phyloP scores from a whole-genome alignment of 139 green algal species.

The Chlorella sp. region DNA sequence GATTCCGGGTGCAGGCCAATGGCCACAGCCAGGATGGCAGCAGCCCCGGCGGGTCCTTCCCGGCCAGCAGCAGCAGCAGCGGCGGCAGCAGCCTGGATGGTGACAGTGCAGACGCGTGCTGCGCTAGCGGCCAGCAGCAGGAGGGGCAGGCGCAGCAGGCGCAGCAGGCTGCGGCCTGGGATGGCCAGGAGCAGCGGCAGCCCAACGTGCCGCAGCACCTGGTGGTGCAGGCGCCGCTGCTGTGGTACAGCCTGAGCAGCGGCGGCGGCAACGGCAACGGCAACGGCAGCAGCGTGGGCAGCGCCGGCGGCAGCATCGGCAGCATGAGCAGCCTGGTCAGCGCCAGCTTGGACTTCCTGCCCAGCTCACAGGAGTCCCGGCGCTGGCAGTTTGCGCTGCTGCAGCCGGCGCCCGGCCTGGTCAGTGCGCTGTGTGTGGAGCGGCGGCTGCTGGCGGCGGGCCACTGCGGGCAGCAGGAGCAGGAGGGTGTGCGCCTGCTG shows the following conservation, averaged over 20 bases:
- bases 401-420: constrained; percentile 20
- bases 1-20: constrained; percentile 34
- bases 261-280: background rate
- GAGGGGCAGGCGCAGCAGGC: too few relatives aligned
- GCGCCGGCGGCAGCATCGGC: background rate
- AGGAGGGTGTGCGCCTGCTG: background rate
- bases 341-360: background rate
- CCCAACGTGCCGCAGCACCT: background rate
- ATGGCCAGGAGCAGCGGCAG: background rate
- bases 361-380: background rate
- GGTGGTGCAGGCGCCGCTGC: background rate
- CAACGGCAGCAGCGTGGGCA: constrained; percentile 11
- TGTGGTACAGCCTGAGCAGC: background rate
- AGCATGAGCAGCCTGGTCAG: background rate
- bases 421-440: constrained; percentile 49
- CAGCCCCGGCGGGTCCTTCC: background rate
- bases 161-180: too few relatives aligned
- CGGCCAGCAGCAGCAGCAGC: background rate
- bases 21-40: background rate
- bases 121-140: too few relatives aligned
- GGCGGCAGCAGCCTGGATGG: background rate
- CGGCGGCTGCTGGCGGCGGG: too few relatives aligned
- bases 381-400: constrained; percentile 52
- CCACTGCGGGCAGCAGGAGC: background rate
- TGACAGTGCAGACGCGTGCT: too few relatives aligned